Base-by-base conservation (phyloP, 1,139 yeast species). In the Scheffersomyces quercinus region DNA sequence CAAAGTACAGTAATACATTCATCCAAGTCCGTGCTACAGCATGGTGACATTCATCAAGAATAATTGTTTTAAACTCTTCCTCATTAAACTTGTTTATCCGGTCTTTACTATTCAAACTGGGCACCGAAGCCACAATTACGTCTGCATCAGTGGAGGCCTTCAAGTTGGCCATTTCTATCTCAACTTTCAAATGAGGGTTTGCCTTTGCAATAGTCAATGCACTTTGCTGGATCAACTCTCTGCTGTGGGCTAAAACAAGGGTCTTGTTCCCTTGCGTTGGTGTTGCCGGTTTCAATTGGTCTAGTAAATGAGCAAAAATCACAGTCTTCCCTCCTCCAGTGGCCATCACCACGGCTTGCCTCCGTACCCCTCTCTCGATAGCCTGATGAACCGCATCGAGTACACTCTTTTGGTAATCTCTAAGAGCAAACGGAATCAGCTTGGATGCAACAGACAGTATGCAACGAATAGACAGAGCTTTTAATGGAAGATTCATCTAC, bases 321-420 rank as follows among this genome's bases (percentile, higher is more conserved):
- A 90, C 89, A 0, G 98, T 91, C 55, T 91, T 91, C 2, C 98
- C 99, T 13, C 96, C 95, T 0, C 99, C 99, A 0, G 98, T 93
- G 5, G 97, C 97, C 40, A 93, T 63, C 12, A 90, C 87, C 2
- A 89, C 90, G 0, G 95, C 97, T 1, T 90, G 79, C 38, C 95
- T 69, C 16, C 72, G 65, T 4, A 70, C 59, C 0, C 85, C 83
- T 7, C 57, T 31, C 0, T 62, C 53, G 3, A 88, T 62, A 0
- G 89, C 79, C 0, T 62, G 53, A 1, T 81, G 54, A 26, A 93
- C 81, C 0, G 75, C 61, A 1, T 76, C 59, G 2, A 90, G 78
- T 37, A 96, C 93, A 37, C 85, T 83, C 36, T 73, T 60, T 59
- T 91, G 98, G 55, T 91, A 91, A 14, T 79, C 82, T n/a, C 77